These are phyloP conservation scores for Leishmania guyanensis DNA, from an alignment of 208 protist genomes.

Conservation along the genomic window DNA sequence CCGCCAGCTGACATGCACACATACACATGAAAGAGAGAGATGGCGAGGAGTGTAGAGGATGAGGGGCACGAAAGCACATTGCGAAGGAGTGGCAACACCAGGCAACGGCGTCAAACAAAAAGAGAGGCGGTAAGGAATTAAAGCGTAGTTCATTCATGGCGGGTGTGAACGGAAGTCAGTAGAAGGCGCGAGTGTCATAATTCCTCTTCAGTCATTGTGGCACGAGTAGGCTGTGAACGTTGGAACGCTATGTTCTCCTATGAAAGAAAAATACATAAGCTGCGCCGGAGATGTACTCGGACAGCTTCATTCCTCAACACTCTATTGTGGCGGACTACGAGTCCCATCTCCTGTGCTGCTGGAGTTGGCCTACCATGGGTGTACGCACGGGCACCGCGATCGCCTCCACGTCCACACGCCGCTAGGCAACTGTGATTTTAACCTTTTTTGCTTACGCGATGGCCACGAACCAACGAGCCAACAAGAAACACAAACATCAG, in stretches of 20 bases:
- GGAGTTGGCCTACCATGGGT: neutral
- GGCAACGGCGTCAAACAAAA: neutral
- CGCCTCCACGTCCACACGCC: too few relatives aligned
- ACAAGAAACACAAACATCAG: neutral
- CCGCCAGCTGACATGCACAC: neutral
- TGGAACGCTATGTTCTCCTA: neutral
- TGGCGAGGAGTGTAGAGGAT: neutral
- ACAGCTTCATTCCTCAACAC: neutral
- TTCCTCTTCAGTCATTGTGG: neutral
- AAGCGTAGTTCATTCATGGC: neutral
- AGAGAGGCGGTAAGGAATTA: neutral
- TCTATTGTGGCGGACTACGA: neutral
- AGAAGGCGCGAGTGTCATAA: neutral
- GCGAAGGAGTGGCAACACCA: neutral
- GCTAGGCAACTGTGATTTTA: neutral
- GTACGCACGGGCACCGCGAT: neutral
- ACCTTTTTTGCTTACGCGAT: neutral
- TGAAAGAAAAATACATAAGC: neutral
- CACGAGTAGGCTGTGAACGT: neutral
- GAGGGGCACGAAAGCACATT: neutral
- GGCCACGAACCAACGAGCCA: neutral
- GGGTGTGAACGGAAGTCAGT: neutral
- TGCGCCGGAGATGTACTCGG: neutral
- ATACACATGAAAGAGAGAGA: neutral
- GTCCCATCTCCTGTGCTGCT: neutral